These are phyloP conservation scores for Amborella trichopoda DNA, from an alignment of 164 flowering plant species.

Conservation along the genomic window DNA sequence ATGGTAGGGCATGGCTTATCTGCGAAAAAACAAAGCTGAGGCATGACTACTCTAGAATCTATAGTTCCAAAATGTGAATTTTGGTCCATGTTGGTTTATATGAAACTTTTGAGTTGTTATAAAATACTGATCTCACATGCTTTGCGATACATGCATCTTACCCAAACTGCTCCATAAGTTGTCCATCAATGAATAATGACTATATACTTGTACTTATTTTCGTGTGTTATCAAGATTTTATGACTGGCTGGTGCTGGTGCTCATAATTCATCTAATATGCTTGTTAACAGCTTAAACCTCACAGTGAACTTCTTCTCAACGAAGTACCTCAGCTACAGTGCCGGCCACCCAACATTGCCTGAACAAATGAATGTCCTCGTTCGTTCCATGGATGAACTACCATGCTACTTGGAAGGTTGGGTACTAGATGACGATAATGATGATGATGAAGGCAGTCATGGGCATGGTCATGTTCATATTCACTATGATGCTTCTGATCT, in stretches of 20 bases:
- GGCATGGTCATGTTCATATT: too few relatives aligned
- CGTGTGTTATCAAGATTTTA: not conserved
- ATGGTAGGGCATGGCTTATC: too few relatives aligned
- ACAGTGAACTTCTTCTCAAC: slow-evolving; percentile 79
- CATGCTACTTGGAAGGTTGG: slow-evolving; percentile 28
- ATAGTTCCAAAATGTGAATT: too few relatives aligned
- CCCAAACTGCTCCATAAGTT: not conserved
- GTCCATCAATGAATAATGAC: not conserved
- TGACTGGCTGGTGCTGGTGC: not conserved
- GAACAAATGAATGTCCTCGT: slow-evolving; percentile 52
- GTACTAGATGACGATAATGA: slow-evolving; percentile 14
- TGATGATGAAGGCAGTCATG: slow-evolving; percentile 15
- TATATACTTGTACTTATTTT: not conserved
- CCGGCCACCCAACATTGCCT: slow-evolving; percentile 68
- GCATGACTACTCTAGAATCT: too few relatives aligned
- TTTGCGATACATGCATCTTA: not conserved
- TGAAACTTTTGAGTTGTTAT: too few relatives aligned
- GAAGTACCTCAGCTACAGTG: slow-evolving; percentile 39
- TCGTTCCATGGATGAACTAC: slow-evolving; percentile 70
- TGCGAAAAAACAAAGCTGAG: too few relatives aligned
- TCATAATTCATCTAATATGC: not conserved
- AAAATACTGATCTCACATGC: too few relatives aligned
- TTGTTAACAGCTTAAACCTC: slow-evolving; percentile 46
- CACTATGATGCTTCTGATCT: too few relatives aligned
- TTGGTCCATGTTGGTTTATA: too few relatives aligned